Conservation (phyloP, 345 rosid genomes). For the Turnera subulata region DNA sequence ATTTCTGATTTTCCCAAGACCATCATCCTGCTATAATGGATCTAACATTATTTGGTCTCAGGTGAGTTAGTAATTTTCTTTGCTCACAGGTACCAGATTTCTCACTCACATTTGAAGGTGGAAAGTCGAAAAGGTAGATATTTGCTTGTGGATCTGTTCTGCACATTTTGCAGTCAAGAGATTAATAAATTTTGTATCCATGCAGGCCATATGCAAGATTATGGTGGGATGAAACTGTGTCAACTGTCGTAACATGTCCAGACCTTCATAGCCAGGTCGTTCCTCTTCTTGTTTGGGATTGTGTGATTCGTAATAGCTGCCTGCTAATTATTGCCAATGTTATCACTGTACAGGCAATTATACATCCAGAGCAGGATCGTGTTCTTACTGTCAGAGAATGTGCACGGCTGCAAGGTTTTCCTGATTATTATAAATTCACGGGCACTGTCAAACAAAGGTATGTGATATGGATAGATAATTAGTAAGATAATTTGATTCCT, state of each 20-base stretch:
- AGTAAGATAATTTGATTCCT: no score
- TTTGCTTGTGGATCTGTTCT: background rate
- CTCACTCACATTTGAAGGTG: slow-evolving; percentile 56
- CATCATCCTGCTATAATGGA: no score
- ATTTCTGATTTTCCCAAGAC: no score
- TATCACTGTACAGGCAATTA: slow-evolving; percentile 39
- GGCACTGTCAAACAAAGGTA: slow-evolving; percentile 76
- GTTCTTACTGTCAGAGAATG: slow-evolving; percentile 76
- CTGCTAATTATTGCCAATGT: slow-evolving; percentile 7
- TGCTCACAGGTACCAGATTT: slow-evolving; percentile 67
- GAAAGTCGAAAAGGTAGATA: slow-evolving; percentile 78
- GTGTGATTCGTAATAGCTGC: slow-evolving; percentile 6
- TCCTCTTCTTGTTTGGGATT: slow-evolving; percentile 10
- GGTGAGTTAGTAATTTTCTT: no score
- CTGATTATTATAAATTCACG: slow-evolving; percentile 83
- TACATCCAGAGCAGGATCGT: slow-evolving; percentile 98
- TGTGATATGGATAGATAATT: no score
- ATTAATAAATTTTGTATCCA: background rate
- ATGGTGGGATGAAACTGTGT: slow-evolving; percentile 98
- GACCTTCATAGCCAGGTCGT: slow-evolving; percentile 71
- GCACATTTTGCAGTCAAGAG: background rate
- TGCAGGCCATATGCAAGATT: slow-evolving; percentile 80
- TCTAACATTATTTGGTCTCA: no score
- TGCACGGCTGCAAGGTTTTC: slow-evolving; percentile 96
- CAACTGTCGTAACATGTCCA: slow-evolving; percentile 68